A percentile compares a stretch with the other conserved stretches of the same genome.
Conservation (phyloP, 2,329 filamentous ascomycete genomes). For the Penicillium sp. region DNA sequence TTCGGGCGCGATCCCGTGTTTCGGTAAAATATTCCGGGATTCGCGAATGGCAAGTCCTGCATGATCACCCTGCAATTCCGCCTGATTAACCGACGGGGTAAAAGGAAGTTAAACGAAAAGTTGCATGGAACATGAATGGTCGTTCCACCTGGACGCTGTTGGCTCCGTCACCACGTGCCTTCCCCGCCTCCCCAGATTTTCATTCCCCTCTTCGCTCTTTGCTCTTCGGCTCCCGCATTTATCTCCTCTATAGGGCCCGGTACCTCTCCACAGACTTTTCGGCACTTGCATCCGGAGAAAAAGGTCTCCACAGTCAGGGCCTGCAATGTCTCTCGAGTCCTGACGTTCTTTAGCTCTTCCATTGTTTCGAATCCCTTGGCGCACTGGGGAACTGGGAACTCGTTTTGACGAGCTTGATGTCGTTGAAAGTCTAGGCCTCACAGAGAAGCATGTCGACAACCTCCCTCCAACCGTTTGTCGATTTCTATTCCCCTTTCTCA, state of each 20-base stretch:
- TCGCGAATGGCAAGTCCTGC: background rate
- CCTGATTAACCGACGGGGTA: background rate
- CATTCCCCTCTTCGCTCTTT: background rate
- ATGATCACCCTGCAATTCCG: background rate
- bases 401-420: slow-evolving; percentile 14
- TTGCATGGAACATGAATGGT: too few relatives aligned
- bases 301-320: background rate
- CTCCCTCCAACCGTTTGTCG: slow-evolving; percentile 31
- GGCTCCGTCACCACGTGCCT: slow-evolving; percentile 6
- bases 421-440: slow-evolving; percentile 5
- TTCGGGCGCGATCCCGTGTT: background rate
- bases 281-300: background rate
- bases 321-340: background rate
- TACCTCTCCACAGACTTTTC: background rate
- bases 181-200: slow-evolving; percentile 6
- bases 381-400: slow-evolving; percentile 12
- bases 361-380: background rate
- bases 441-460: slow-evolving; percentile 33
- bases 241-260: background rate
- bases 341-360: background rate
- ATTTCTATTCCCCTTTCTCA: slow-evolving; percentile 31
- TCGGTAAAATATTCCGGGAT: background rate
- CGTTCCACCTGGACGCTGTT: background rate
- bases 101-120: background rate
- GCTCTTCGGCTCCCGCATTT: background rate